Percentiles rank a stretch among this genome's conserved stretches.
Conservation (phyloP, 2,329 filamentous ascomycete species). For the Trichoderma atroviride region DNA sequence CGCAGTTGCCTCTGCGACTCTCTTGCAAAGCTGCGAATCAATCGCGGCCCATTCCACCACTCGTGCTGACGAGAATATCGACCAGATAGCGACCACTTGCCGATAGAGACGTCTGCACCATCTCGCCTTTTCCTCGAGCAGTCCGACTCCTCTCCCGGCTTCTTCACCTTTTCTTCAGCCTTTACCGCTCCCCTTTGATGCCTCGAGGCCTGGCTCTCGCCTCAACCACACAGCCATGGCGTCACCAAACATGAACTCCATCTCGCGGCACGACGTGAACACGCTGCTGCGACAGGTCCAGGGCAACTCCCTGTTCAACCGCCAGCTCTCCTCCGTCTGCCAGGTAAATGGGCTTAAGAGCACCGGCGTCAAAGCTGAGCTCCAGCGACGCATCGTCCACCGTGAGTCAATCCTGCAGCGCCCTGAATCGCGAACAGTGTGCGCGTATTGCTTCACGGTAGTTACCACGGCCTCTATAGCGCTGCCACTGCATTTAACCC, state of each 20-base stretch:
- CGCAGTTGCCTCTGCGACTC: slow-evolving; percentile 4
- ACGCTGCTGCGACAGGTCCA: slow-evolving; percentile 50
- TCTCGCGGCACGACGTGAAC: slow-evolving; percentile 48
- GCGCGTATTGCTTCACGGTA: not conserved
- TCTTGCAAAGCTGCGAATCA: not conserved
- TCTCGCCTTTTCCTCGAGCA: not conserved
- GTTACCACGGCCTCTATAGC: not conserved
- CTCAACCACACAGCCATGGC: slow-evolving; percentile 32
- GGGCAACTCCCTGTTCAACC: slow-evolving; percentile 52
- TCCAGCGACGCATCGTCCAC: slow-evolving; percentile 76
- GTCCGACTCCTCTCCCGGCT: not conserved
- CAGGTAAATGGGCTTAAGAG: slow-evolving; percentile 72
- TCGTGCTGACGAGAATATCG: not conserved
- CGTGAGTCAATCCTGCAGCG: slow-evolving; percentile 60
- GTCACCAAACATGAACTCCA: slow-evolving; percentile 33
- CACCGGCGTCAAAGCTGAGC: slow-evolving; percentile 80
- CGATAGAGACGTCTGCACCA: not conserved
- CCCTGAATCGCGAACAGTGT: not conserved
- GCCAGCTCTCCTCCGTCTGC: slow-evolving; percentile 76
- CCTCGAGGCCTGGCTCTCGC: slow-evolving; percentile 7
- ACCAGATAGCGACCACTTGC: not conserved
- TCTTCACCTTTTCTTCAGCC: not conserved
- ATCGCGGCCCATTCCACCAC: not conserved
- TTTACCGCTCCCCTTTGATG: slow-evolving; percentile 21
- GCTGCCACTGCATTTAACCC: not conserved